These are phyloP conservation scores for Baorangia bicolor DNA, from an alignment of 768 basidiomycete species.

Conservation along the genomic window DNA sequence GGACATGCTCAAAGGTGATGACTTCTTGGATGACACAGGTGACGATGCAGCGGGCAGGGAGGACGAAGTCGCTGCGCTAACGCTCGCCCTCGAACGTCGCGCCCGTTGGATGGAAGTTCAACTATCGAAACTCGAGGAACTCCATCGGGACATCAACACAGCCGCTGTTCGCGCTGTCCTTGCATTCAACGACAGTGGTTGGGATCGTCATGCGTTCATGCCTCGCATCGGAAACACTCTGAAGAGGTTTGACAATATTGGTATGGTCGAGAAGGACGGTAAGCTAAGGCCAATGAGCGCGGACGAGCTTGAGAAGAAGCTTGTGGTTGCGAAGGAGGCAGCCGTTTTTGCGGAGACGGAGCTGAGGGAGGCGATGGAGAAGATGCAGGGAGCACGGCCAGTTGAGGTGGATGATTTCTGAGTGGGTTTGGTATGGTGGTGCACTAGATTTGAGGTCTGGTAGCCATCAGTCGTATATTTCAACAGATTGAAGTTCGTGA, in stretches of 20 bases:
- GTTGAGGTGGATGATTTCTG: slow-evolving; percentile 37
- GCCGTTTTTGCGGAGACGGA: slow-evolving; percentile 72
- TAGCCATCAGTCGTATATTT: background rate
- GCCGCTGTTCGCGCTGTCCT: slow-evolving; percentile 82
- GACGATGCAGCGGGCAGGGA: slow-evolving; percentile 66
- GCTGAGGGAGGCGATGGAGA: slow-evolving; percentile 72
- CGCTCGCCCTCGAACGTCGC: slow-evolving; percentile 81
- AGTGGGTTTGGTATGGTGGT: background rate
- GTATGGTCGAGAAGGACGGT: slow-evolving; percentile 47
- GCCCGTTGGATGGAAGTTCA: slow-evolving; percentile 94
- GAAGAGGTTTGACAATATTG: slow-evolving; percentile 65
- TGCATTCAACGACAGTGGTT: slow-evolving; percentile 81
- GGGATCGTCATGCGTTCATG: slow-evolving; percentile 69
- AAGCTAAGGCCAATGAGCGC: slow-evolving; percentile 52
- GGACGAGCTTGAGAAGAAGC: slow-evolving; percentile 74
- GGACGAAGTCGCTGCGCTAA: slow-evolving; percentile 83
- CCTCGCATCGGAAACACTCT: slow-evolving; percentile 71
- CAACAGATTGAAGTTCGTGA: background rate
- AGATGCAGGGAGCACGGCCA: slow-evolving; percentile 56
- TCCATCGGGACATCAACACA: slow-evolving; percentile 88
- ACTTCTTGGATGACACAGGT: slow-evolving; percentile 74
- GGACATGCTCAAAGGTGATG: slow-evolving; percentile 88
- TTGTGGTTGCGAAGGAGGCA: slow-evolving; percentile 67
- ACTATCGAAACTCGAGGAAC: slow-evolving; percentile 81
- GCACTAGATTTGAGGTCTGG: background rate